Conservation (phyloP, 179 eudicot species). For the Vitellaria paradoxa region DNA sequence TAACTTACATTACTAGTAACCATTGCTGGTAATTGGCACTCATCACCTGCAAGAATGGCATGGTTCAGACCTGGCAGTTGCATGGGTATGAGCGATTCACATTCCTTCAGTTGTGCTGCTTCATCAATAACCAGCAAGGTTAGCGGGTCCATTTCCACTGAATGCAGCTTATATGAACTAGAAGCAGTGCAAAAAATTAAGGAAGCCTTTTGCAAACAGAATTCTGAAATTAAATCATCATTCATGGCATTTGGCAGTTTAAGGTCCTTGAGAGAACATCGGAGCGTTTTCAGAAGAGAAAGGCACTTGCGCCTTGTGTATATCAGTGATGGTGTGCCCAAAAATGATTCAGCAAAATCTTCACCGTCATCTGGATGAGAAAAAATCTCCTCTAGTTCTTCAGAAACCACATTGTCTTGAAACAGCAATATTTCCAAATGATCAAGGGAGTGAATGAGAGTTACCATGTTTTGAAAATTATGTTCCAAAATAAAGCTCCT, state of each 20-base stretch:
- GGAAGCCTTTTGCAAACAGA: constrained; percentile 60
- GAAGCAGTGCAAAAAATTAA: constrained; percentile 64
- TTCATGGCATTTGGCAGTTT: constrained; percentile 30
- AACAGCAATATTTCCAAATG: constrained; percentile 38
- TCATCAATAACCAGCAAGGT: constrained; percentile 63
- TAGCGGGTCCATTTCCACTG: constrained; percentile 32
- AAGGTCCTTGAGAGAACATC: constrained; percentile 32
- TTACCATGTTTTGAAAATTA: constrained; percentile 23
- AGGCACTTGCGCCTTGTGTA: constrained; percentile 26
- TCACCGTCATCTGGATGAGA: constrained; percentile 13
- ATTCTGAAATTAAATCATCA: constrained; percentile 23
- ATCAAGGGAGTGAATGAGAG: constrained; percentile 23
- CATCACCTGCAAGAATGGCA: constrained; percentile 58
- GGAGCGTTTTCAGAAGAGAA: constrained; percentile 36
- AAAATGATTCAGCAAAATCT: constrained; percentile 15
- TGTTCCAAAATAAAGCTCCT: constrained; percentile 21
- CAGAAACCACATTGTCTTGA: constrained; percentile 29
- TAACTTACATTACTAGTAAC: constrained; percentile 25
- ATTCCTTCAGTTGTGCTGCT: constrained; percentile 79
- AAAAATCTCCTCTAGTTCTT: constrained; percentile 35
- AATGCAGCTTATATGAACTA: constrained; percentile 47
- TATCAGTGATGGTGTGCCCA: constrained; percentile 18
- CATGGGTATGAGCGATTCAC: constrained; percentile 66
- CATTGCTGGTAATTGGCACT: constrained; percentile 34
- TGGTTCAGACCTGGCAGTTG: constrained; percentile 53